phyloP scores from a whole-genome alignment of 805 yeast species.

The Yamadazyma akitaensis region DNA sequence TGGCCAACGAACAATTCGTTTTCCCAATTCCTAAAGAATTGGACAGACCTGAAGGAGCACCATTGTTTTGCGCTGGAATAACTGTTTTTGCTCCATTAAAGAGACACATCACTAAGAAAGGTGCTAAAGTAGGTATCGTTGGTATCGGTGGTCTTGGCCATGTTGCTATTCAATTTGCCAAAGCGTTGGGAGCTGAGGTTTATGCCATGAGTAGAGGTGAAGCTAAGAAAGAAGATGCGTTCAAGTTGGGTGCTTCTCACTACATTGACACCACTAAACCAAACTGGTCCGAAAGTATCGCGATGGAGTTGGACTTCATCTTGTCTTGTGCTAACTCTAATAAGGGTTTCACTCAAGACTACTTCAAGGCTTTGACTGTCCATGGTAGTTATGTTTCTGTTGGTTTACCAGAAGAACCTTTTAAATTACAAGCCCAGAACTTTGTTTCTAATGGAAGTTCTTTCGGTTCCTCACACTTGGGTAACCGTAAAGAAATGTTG shows the following conservation, averaged over 20 bases:
- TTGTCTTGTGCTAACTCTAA: slow-evolving; percentile 44
- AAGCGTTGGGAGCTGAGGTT: slow-evolving; percentile 62
- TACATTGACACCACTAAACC: slow-evolving; percentile 47
- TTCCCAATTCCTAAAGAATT: slow-evolving; percentile 47
- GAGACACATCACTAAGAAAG: slow-evolving; percentile 22
- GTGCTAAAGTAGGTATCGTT: slow-evolving; percentile 52
- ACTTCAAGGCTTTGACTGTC: slow-evolving; percentile 46
- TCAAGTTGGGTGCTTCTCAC: slow-evolving; percentile 53
- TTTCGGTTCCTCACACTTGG: slow-evolving; percentile 59
- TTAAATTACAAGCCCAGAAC: slow-evolving; percentile 47
- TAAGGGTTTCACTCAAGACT: slow-evolving; percentile 29
- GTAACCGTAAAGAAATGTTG: slow-evolving; percentile 59
- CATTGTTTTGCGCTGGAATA: slow-evolving; percentile 56
- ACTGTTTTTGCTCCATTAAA: slow-evolving; percentile 51
- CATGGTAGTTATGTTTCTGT: slow-evolving; percentile 60
- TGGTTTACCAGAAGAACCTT: slow-evolving; percentile 56
- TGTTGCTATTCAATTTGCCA: slow-evolving; percentile 55
- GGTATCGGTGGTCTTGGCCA: slow-evolving; percentile 71
- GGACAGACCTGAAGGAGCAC: slow-evolving; percentile 43
- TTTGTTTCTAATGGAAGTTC: slow-evolving; percentile 50
- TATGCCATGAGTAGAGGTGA: slow-evolving; percentile 52
- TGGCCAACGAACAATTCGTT: slow-evolving; percentile 43
- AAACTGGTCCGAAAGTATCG: slow-evolving; percentile 18
- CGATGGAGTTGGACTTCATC: slow-evolving; percentile 40
- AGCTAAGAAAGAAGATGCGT: slow-evolving; percentile 50